Evolutionary conservation across 257 asterid genomes (phyloP).

Genomic region (Plantago ovata): DNA sequence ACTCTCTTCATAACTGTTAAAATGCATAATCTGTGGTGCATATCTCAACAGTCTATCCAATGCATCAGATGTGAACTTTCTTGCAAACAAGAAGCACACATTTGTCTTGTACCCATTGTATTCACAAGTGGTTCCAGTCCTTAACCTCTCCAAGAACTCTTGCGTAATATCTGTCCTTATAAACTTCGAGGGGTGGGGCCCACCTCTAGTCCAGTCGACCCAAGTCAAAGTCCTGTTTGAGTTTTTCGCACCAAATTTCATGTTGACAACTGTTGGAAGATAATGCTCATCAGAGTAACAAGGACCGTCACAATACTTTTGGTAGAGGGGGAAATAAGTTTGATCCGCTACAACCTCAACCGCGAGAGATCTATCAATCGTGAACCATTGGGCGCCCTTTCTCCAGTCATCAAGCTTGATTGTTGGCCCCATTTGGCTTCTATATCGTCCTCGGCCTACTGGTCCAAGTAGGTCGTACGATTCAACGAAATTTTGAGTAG

Average conservation of each 20-base stretch:
- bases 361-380: slow-evolving; percentile 58
- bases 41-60: slow-evolving; percentile 59
- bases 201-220: slow-evolving; percentile 88
- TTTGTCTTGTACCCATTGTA: slow-evolving; percentile 57
- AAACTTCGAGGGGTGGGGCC: slow-evolving; percentile 71
- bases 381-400: slow-evolving; percentile 93
- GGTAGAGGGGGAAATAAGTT: slow-evolving; percentile 40
- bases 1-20: slow-evolving; percentile 22
- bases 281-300: slow-evolving; percentile 90
- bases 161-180: slow-evolving; percentile 36
- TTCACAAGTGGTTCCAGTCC: slow-evolving; percentile 46
- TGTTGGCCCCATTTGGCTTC: slow-evolving; percentile 43
- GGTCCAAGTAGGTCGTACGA: slow-evolving; percentile 42
- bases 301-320: slow-evolving; percentile 38
- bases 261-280: slow-evolving; percentile 60
- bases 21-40: slow-evolving; percentile 75
- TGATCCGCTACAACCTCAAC: slow-evolving; percentile 58
- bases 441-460: slow-evolving; percentile 73
- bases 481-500: slow-evolving; percentile 55
- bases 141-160: slow-evolving; percentile 48
- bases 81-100: slow-evolving; percentile 74
- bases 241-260: slow-evolving; percentile 39
- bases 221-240: slow-evolving; percentile 60
- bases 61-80: slow-evolving; percentile 56
- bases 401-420: slow-evolving; percentile 57